These are phyloP conservation scores for Ceratobasidium sp. DNA, from an alignment of 1,284 basidiomycete species.

Conservation along the genomic window DNA sequence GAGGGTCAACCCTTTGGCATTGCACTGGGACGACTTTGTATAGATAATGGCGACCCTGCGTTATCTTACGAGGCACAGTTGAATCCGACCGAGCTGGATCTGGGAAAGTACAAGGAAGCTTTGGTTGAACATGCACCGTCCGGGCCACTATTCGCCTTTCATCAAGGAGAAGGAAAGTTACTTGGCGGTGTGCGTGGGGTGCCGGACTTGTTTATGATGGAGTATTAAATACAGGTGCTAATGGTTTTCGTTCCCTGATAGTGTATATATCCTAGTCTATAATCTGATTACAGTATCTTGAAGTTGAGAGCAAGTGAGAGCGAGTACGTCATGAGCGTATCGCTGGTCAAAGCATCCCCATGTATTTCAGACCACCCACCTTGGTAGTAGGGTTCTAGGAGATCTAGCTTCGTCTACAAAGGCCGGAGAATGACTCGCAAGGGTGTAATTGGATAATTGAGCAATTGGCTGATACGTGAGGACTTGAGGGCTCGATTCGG, in stretches of 20 bases:
- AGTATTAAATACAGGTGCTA: slow-evolving; percentile 20
- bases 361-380: too few species aligned
- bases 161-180: slow-evolving; percentile 37
- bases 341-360: background rate
- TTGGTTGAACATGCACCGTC: background rate
- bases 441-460: too few species aligned
- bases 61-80: slow-evolving; percentile 17
- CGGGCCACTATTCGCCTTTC: slow-evolving; percentile 33
- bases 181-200: slow-evolving; percentile 19
- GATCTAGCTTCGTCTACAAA: too few species aligned
- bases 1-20: slow-evolving; percentile 20
- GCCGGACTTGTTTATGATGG: slow-evolving; percentile 38
- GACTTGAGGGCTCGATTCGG: too few species aligned
- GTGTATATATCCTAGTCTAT: slow-evolving; percentile 17
- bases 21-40: slow-evolving; percentile 24
- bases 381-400: too few species aligned
- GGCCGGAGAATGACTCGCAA: too few species aligned
- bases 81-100: slow-evolving; percentile 21
- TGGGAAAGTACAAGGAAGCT: slow-evolving; percentile 24
- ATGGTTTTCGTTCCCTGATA: background rate
- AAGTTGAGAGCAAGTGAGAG: background rate
- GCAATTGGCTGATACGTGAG: too few species aligned
- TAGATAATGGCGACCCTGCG: background rate
- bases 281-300: background rate
- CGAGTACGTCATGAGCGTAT: background rate